Percentiles rank a stretch among this genome's conserved stretches.
These are phyloP conservation scores for Saturnispora dispora DNA, from an alignment of 805 yeast species.

Conservation along the genomic window DNA sequence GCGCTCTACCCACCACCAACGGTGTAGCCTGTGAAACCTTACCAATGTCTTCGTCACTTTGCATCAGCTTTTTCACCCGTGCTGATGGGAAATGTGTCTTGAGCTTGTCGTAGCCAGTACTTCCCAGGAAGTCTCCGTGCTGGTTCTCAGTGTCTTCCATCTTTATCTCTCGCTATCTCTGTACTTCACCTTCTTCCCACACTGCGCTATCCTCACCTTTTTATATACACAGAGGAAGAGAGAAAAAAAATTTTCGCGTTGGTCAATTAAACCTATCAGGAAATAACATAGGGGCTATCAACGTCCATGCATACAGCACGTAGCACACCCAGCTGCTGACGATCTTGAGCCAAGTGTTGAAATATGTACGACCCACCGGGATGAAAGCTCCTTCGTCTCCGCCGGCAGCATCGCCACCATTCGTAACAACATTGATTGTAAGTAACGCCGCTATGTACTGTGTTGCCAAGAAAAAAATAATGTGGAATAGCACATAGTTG, in stretches of 20 bases:
- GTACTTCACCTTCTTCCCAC: neutral
- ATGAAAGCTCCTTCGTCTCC: slow-evolving; percentile 81
- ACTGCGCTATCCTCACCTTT: neutral
- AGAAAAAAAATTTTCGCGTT: neutral
- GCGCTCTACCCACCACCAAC: slow-evolving; percentile 90
- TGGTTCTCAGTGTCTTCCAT: neutral
- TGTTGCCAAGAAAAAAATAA: slow-evolving; percentile 89
- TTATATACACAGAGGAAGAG: neutral
- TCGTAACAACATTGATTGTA: slow-evolving; percentile 68
- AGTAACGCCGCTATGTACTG: slow-evolving; percentile 92
- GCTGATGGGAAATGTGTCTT: slow-evolving; percentile 89
- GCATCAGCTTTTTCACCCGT: slow-evolving; percentile 92
- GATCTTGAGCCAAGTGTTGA: slow-evolving; percentile 90
- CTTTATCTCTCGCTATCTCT: neutral
- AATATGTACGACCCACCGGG: slow-evolving; percentile 96
- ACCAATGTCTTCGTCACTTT: slow-evolving; percentile 96
- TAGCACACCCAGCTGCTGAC: slow-evolving; percentile 90
- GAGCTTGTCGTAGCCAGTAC: slow-evolving; percentile 37
- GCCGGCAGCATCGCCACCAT: slow-evolving; percentile 31
- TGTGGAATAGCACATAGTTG: slow-evolving; percentile 80
- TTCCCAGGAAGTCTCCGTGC: slow-evolving; percentile 11
- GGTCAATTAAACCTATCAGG: slow-evolving; percentile 65
- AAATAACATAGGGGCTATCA: slow-evolving; percentile 80
- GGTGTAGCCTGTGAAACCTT: slow-evolving; percentile 99
- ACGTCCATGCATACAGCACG: slow-evolving; percentile 78